Evolutionary conservation across 768 basidiomycete genomes (phyloP).

Genomic region (Postia placenta): DNA sequence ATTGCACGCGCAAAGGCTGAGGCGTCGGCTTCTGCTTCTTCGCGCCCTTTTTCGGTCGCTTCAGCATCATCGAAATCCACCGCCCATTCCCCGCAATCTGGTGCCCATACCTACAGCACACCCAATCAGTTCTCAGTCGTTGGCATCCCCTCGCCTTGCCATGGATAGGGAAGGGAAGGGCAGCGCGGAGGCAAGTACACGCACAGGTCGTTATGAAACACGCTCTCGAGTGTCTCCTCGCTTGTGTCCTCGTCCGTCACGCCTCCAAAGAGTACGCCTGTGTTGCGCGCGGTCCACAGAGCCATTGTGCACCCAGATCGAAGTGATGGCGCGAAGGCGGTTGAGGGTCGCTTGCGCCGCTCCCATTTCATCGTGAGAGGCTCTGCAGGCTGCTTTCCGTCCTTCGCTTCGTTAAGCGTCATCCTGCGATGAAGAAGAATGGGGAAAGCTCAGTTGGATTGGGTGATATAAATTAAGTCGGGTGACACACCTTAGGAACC

Average conservation of each 20-base stretch:
- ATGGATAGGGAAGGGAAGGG: background rate
- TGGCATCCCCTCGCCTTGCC: too few relatives aligned
- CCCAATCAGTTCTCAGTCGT: background rate
- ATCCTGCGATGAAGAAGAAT: constrained; percentile 23
- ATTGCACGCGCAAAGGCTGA: constrained; percentile 7
- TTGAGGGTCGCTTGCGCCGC: constrained; percentile 63
- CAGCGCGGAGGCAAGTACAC: constrained; percentile 15
- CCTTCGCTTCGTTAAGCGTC: constrained; percentile 18
- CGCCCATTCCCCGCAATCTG: constrained; percentile 66
- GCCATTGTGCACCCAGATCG: constrained; percentile 88
- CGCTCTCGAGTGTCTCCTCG: constrained; percentile 79
- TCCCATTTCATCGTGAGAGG: constrained; percentile 75
- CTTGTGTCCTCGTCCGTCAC: constrained; percentile 83
- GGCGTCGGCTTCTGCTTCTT: constrained; percentile 33
- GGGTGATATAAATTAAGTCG: constrained; percentile 6
- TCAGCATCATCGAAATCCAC: constrained; percentile 75
- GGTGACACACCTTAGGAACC: constrained; percentile 65
- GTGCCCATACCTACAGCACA: constrained; percentile 60
- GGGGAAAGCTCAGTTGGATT: too few relatives aligned
- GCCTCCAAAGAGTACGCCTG: constrained; percentile 81
- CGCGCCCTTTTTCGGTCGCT: constrained; percentile 54
- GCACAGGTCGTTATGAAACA: constrained; percentile 85
- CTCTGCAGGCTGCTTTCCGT: constrained; percentile 35
- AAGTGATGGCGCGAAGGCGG: constrained; percentile 63
- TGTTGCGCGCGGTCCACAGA: constrained; percentile 60